Evolutionary conservation across 139 green algal genomes (phyloP).

Genomic region (Diplosphaera chodatii): DNA sequence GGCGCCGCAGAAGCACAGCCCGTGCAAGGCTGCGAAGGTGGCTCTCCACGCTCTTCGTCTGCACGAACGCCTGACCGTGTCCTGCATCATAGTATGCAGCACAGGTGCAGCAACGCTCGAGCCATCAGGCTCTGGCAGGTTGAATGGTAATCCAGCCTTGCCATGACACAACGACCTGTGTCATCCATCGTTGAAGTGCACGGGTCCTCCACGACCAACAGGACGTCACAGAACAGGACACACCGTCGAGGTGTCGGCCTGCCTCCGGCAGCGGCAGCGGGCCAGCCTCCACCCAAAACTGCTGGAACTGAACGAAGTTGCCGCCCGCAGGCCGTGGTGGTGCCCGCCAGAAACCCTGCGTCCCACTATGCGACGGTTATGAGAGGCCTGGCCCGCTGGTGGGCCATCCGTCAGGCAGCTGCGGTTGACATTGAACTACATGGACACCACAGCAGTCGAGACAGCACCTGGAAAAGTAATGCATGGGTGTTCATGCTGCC

Average conservation of each 20-base stretch:
- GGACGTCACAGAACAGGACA: too few relatives aligned
- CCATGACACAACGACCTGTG: too few relatives aligned
- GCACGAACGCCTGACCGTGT: constrained; percentile 65
- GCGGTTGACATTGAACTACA: too few relatives aligned
- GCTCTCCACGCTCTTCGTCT: constrained; percentile 66
- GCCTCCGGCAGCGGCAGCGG: constrained; percentile 35
- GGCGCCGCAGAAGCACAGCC: constrained; percentile 74
- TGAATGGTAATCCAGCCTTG: too few relatives aligned
- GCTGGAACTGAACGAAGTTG: constrained; percentile 79
- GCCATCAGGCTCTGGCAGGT: too few relatives aligned
- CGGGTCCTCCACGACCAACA: too few relatives aligned
- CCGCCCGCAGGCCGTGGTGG: constrained; percentile 26
- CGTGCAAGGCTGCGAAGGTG: constrained; percentile 89
- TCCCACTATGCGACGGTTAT: too few relatives aligned
- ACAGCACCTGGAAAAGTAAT: neutral
- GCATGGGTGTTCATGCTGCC: neutral
- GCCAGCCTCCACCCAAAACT: constrained; percentile 89
- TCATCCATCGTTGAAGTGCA: too few relatives aligned
- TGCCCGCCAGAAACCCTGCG: constrained; percentile 40
- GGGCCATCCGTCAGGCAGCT: too few relatives aligned
- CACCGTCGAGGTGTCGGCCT: constrained; percentile 1
- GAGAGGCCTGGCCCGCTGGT: too few relatives aligned
- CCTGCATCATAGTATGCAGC: too few relatives aligned
- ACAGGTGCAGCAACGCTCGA: too few relatives aligned
- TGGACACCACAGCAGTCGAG: neutral